Evolutionary conservation across 2,329 filamentous ascomycete genomes (phyloP).

Genomic region (Colletotrichum godetiae): DNA sequence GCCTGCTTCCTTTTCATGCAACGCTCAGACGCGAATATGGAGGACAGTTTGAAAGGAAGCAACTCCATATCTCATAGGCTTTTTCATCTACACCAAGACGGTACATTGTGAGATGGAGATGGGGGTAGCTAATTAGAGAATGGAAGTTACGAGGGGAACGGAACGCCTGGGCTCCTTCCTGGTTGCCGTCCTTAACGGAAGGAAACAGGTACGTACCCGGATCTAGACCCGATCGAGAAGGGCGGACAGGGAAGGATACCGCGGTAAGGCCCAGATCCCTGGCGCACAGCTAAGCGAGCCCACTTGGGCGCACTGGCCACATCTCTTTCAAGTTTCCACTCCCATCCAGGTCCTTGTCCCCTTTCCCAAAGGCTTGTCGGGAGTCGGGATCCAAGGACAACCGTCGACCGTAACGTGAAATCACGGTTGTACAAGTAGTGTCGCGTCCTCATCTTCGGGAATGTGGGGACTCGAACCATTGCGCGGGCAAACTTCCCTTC

Average conservation of each 20-base stretch:
- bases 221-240: neutral
- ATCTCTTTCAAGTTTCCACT: neutral
- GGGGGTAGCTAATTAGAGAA: neutral
- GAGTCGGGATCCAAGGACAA: conserved; percentile 2
- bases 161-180: neutral
- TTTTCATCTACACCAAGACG: neutral
- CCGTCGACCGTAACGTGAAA: too few relatives aligned
- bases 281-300: conserved; percentile 14
- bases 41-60: neutral
- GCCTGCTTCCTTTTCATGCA: neutral
- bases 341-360: neutral
- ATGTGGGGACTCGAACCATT: conserved; percentile 21
- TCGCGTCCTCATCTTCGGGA: conserved; percentile 5
- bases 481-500: neutral
- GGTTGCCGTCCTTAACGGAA: neutral
- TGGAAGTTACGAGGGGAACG: neutral
- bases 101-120: neutral
- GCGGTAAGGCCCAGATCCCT: conserved; percentile 13
- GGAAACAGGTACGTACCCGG: neutral
- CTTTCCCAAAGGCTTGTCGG: conserved; percentile 7
- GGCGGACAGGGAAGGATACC: neutral
- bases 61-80: neutral
- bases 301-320: conserved; percentile 4
- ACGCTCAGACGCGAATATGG: neutral
- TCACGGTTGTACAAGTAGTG: neutral